Evolutionary conservation across 1,284 basidiomycete species (phyloP).

Genomic region (Retiboletus flavoniger): DNA sequence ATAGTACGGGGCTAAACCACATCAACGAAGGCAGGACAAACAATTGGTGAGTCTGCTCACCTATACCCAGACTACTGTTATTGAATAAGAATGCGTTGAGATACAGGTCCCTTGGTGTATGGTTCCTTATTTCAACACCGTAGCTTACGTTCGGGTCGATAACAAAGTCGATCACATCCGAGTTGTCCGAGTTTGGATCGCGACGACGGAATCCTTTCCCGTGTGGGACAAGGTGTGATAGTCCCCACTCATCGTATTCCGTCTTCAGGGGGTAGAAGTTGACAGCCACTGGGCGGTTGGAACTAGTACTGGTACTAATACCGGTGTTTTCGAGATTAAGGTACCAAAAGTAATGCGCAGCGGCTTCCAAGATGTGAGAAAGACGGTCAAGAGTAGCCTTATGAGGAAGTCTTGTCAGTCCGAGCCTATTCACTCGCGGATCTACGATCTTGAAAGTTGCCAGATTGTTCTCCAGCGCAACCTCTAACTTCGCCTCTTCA

Average conservation of each 20-base stretch:
- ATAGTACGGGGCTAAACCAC: constrained; percentile 7
- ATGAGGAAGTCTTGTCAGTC: constrained; percentile 4
- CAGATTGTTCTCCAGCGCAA: background rate
- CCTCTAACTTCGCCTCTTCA: constrained; percentile 9
- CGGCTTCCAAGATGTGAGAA: background rate
- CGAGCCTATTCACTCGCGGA: constrained; percentile 4
- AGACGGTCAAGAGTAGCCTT: background rate
- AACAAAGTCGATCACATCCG: constrained; percentile 18
- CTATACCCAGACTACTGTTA: no score
- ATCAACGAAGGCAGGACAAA: background rate
- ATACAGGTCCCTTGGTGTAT: no score
- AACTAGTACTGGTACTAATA: no score
- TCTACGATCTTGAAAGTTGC: constrained; percentile 13
- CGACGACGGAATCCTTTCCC: no score
- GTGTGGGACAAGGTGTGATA: background rate
- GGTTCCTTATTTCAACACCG: no score
- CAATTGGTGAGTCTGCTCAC: background rate
- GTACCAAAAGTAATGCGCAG: constrained; percentile 21
- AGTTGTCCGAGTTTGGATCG: background rate
- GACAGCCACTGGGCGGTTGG: background rate
- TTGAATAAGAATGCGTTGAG: no score
- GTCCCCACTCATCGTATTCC: constrained; percentile 6
- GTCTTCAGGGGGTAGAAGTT: no score
- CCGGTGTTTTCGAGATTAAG: background rate
- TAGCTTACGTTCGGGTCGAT: background rate